Percentiles rank a stretch among this genome's conserved stretches.
Evolutionary conservation across 1,284 basidiomycete genomes (phyloP).

Genomic region (Mycena citricolor): DNA sequence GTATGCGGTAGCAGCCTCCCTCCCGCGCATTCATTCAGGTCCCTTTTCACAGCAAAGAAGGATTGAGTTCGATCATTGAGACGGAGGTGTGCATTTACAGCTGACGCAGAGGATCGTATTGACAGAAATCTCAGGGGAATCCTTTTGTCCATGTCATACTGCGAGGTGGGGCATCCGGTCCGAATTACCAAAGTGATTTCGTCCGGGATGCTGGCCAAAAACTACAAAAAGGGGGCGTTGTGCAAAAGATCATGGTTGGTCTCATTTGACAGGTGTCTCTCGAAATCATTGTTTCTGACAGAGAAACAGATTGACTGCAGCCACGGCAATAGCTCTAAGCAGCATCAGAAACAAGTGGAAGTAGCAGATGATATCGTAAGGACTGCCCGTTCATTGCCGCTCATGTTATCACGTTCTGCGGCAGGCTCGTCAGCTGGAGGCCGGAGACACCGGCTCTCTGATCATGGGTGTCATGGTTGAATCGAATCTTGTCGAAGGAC

Average conservation of each 20-base stretch:
- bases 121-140: conserved; percentile 72
- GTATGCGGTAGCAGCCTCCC: too few species aligned
- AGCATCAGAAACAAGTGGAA: conserved; percentile 81
- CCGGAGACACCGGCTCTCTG: conserved; percentile 65
- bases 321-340: conserved; percentile 90
- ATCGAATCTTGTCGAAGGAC: conserved; percentile 87
- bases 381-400: conserved; percentile 13
- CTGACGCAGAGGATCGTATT: too few species aligned
- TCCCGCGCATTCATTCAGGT: too few species aligned
- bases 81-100: conserved; percentile 57
- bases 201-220: conserved; percentile 79
- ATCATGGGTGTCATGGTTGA: conserved; percentile 99
- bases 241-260: conserved; percentile 79
- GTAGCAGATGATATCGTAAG: conserved; percentile 84
- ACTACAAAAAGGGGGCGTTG: conserved; percentile 77
- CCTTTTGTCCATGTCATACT: conserved; percentile 91
- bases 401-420: conserved; percentile 5
- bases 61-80: conserved; percentile 88
- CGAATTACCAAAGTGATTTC: conserved; percentile 80
- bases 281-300: conserved; percentile 5
- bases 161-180: conserved; percentile 82
- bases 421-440: conserved; percentile 72
- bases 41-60: too few species aligned
- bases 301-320: conserved; percentile 84
- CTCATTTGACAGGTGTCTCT: conserved; percentile 3